Conservation (phyloP, 2,329 filamentous ascomycete genomes). For the Purpureocillium lavendulum region DNA sequence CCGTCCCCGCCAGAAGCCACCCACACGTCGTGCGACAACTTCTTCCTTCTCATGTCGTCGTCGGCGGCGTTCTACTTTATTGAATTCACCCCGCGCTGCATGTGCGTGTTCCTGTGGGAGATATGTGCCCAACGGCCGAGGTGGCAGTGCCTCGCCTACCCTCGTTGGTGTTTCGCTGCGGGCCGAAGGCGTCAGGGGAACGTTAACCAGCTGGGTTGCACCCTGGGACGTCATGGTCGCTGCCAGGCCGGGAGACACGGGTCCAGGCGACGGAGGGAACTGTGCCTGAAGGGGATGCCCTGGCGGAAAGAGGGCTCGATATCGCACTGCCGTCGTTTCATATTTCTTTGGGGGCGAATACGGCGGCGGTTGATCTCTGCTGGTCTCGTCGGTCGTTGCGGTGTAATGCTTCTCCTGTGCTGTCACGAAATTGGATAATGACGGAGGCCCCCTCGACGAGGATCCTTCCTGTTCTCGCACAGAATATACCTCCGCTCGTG, state of each 20-base stretch:
- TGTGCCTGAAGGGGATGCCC: constrained; percentile 36
- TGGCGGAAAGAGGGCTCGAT: constrained; percentile 51
- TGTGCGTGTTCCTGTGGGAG: constrained; percentile 35
- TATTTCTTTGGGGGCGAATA: constrained; percentile 41
- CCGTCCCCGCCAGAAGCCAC: constrained; percentile 57
- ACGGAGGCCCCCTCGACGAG: constrained; percentile 1
- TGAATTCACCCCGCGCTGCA: constrained; percentile 28
- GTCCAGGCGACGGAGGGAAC: constrained; percentile 50
- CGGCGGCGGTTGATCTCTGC: constrained; percentile 41
- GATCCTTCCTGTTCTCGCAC: not conserved
- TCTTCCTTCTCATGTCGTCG: constrained; percentile 60
- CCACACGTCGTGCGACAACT: constrained; percentile 43
- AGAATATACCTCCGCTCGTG: constrained; percentile 10
- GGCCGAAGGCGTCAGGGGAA: constrained; percentile 41
- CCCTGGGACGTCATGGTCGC: constrained; percentile 55
- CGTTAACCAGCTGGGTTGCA: constrained; percentile 50
- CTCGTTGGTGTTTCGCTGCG: constrained; percentile 10
- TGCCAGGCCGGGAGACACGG: constrained; percentile 53
- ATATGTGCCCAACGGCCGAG: constrained; percentile 35
- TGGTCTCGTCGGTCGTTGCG: constrained; percentile 25
- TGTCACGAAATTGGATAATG: not conserved
- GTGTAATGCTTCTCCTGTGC: constrained; percentile 29
- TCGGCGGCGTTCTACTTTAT: constrained; percentile 41
- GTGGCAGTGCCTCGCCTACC: constrained; percentile 25
- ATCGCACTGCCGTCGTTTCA: constrained; percentile 32